Percentiles rank a stretch among this genome's conserved stretches.
Evolutionary conservation across 2,329 filamentous ascomycete species (phyloP).

Genomic region (Talaromyces sp.): DNA sequence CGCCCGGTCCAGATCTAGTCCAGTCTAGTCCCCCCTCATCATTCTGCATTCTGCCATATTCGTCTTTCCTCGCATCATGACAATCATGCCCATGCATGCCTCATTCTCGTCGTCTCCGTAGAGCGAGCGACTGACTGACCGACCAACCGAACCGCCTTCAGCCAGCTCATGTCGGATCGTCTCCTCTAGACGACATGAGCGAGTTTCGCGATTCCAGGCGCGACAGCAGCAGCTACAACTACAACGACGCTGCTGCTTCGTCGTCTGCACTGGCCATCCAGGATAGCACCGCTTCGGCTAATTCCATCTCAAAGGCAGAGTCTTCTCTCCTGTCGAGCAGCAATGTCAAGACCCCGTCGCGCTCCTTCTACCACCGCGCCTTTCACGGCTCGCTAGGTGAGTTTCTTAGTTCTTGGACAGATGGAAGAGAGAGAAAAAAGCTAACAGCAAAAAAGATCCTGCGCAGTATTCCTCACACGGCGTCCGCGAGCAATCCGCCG

Average conservation of each 20-base stretch:
- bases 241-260: not conserved
- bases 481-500: conserved; percentile 80
- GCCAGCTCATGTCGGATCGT: not conserved
- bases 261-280: not conserved
- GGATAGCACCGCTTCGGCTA: not conserved
- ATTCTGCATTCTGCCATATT: not conserved
- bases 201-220: conserved; percentile 7
- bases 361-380: conserved; percentile 44
- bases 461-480: conserved; percentile 68
- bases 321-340: conserved; percentile 23
- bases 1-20: no score
- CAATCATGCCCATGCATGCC: not conserved
- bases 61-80: not conserved
- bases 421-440: not conserved
- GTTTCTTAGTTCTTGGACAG: conserved; percentile 3
- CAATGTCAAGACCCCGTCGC: conserved; percentile 37
- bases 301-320: conserved; percentile 5
- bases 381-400: conserved; percentile 38
- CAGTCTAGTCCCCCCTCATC: no score
- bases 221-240: conserved; percentile 3
- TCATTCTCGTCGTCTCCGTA: not conserved
- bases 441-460: conserved; percentile 50
- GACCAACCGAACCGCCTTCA: no score
- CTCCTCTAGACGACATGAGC: not conserved
- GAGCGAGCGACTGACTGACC: not conserved